Evolutionary conservation across 345 rosid species (phyloP).

Genomic region (Heritiera littoralis): DNA sequence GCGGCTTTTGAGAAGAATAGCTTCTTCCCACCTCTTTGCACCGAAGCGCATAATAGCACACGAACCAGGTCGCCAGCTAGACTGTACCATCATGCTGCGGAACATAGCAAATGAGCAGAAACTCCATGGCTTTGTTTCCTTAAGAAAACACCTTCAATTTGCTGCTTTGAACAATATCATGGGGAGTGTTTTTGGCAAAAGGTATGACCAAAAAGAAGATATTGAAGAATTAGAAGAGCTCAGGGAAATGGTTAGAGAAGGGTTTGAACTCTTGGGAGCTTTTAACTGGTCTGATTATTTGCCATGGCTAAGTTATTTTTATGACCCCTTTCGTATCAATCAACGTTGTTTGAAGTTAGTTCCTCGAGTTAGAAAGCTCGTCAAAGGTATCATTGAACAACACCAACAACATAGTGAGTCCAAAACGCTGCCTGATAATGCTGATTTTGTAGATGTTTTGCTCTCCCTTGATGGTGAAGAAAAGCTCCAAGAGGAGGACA

Average conservation of each 20-base stretch:
- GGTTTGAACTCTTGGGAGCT: constrained; percentile 82
- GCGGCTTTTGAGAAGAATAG: constrained; percentile 72
- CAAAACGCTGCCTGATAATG: constrained; percentile 25
- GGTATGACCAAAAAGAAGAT: constrained; percentile 41
- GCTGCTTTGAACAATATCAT: constrained; percentile 80
- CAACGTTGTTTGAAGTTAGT: constrained; percentile 75
- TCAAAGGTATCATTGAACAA: constrained; percentile 53
- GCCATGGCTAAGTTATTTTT: constrained; percentile 59
- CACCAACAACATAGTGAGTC: constrained; percentile 42
- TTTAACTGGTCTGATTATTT: constrained; percentile 80
- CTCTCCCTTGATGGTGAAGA: constrained; percentile 74
- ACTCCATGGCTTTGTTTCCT: constrained; percentile 39
- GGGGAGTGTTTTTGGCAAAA: constrained; percentile 85
- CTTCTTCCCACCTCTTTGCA: constrained; percentile 74
- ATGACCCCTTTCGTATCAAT: constrained; percentile 55
- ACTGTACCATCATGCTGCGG: constrained; percentile 52
- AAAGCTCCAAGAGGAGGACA: constrained; percentile 73
- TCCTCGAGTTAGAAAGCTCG: constrained; percentile 62
- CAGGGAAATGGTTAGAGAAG: constrained; percentile 65
- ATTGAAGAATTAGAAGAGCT: constrained; percentile 50
- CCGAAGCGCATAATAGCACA: constrained; percentile 67
- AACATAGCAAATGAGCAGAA: constrained; percentile 45
- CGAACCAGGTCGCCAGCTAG: constrained; percentile 55
- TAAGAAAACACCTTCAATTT: constrained; percentile 69
- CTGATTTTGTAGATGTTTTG: constrained; percentile 83